A percentile compares a stretch with the other conserved stretches of the same genome.
Conservation (phyloP, 345 rosid species). For the Stellera chamaejasme region DNA sequence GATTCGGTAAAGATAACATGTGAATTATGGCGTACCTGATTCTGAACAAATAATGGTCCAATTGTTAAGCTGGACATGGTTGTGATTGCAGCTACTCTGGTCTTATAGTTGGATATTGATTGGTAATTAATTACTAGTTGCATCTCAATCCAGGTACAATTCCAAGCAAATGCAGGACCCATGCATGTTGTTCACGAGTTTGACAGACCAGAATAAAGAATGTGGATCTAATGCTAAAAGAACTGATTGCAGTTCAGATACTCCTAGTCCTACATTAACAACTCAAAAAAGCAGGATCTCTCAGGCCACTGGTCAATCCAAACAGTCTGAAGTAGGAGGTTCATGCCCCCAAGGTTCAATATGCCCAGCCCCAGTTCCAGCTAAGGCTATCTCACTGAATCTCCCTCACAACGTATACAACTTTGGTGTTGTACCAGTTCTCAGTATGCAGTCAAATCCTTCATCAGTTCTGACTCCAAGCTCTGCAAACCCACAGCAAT, state of each 20-base stretch:
- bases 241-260: constrained; percentile 21
- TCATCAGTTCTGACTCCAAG: constrained; percentile 44
- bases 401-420: constrained; percentile 28
- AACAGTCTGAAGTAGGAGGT: constrained; percentile 30
- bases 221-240: constrained; percentile 17
- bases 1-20: too few species aligned
- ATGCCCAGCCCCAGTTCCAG: constrained; percentile 39
- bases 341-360: constrained; percentile 35
- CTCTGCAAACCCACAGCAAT: constrained; percentile 49
- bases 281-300: constrained; percentile 37
- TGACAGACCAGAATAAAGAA: constrained; percentile 23
- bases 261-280: constrained; percentile 30
- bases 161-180: constrained; percentile 37
- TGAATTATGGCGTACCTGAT: too few species aligned
- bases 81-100: too few species aligned
- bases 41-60: too few species aligned
- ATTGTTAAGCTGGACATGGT: too few species aligned
- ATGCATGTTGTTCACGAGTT: constrained; percentile 24
- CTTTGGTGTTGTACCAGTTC: constrained; percentile 29
- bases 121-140: constrained; percentile 13
- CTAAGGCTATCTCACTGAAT: constrained; percentile 27
- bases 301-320: constrained; percentile 21
- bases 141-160: constrained; percentile 47
- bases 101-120: too few species aligned
- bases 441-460: constrained; percentile 26